Evolutionary conservation across 2,329 filamentous ascomycete species (phyloP).

Genomic region (Hypomyces perniciosus): DNA sequence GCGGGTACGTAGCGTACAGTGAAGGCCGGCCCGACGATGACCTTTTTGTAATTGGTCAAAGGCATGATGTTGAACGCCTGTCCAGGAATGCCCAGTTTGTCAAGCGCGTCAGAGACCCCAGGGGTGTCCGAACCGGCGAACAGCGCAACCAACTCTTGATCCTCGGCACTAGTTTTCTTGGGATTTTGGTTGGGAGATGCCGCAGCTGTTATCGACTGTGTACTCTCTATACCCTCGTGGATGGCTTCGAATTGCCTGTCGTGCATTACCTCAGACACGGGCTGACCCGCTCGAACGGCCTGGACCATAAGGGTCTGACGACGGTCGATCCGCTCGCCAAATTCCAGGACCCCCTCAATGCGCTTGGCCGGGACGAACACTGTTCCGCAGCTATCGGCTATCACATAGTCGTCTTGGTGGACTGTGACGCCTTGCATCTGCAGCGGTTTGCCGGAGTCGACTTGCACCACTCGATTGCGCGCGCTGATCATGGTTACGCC

Average conservation of each 20-base stretch:
- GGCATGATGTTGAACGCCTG: slow-evolving; percentile 16
- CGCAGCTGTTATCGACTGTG: no score
- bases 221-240: no score
- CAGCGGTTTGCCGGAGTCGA: slow-evolving; percentile 12
- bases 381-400: slow-evolving; percentile 16
- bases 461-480: slow-evolving; percentile 25
- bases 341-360: slow-evolving; percentile 13
- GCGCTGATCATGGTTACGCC: slow-evolving; percentile 28
- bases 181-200: no score
- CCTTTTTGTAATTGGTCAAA: slow-evolving; percentile 21
- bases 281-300: slow-evolving; percentile 7
- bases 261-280: slow-evolving; percentile 1
- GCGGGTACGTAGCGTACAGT: slow-evolving; percentile 26
- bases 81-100: no score
- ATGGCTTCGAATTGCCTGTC: no score
- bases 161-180: no score
- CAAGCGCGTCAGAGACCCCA: no score
- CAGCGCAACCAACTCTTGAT: no score
- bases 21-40: slow-evolving; percentile 27
- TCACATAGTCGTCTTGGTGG: slow-evolving; percentile 15
- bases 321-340: slow-evolving; percentile 10
- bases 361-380: slow-evolving; percentile 12
- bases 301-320: slow-evolving; percentile 11
- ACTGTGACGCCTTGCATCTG: slow-evolving; percentile 15
- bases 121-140: no score